These are phyloP conservation scores for Scleroderma bovista DNA, from an alignment of 768 basidiomycete species.

Conservation along the genomic window DNA sequence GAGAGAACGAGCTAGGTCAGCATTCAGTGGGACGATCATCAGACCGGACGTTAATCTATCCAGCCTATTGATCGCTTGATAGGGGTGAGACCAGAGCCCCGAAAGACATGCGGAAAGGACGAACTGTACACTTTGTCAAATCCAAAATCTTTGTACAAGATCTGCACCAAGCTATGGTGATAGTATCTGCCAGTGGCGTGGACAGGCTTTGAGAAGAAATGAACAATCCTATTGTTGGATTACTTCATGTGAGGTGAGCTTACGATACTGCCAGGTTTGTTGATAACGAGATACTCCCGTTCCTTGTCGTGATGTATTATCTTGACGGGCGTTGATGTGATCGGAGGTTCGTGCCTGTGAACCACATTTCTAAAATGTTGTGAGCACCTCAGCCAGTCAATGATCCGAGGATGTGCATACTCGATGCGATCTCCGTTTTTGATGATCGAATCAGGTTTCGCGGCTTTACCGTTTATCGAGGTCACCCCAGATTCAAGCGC, in stretches of 20 bases:
- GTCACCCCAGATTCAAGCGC: conserved; percentile 92
- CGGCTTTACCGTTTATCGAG: conserved; percentile 87
- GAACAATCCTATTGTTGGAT: conserved; percentile 2
- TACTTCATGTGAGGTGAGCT: conserved; percentile 33
- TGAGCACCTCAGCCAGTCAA: background rate
- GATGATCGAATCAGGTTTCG: conserved; percentile 72
- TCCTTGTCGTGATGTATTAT: conserved; percentile 74
- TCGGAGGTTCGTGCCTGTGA: conserved; percentile 95
- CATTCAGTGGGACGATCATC: conserved; percentile 84
- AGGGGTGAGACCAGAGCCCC: background rate
- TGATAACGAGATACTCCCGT: conserved; percentile 83
- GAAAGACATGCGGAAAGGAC: conserved; percentile 26
- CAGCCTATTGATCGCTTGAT: conserved; percentile 83
- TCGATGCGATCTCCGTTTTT: conserved; percentile 87
- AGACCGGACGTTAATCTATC: conserved; percentile 93
- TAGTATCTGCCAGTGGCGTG: conserved; percentile 91
- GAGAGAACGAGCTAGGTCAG: conserved; percentile 60
- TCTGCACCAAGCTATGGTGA: conserved; percentile 82
- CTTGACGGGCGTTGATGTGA: conserved; percentile 77
- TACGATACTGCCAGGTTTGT: conserved; percentile 96
- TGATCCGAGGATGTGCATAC: conserved; percentile 37
- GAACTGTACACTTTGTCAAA: conserved; percentile 78
- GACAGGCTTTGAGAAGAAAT: conserved; percentile 56
- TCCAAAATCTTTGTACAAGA: conserved; percentile 79
- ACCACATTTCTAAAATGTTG: conserved; percentile 70